Evolutionary conservation across 345 rosid genomes (phyloP), one percentile per base, ranked within the genome.

Genomic region (Eucalyptus cladocalyx): DNA sequence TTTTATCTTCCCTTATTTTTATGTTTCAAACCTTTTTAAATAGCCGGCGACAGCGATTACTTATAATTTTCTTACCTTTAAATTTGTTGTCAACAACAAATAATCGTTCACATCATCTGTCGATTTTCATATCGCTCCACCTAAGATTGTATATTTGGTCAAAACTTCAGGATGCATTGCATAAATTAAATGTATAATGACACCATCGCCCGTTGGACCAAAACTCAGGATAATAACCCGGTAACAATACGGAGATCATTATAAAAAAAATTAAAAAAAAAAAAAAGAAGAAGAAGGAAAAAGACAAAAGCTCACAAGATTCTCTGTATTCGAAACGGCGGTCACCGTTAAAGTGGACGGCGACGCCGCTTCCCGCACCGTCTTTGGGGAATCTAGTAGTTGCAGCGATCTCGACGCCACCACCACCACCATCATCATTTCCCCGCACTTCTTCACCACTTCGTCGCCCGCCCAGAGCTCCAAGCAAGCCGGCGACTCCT

Each of bases 1-100:
- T 60, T 58, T 60, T 28, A 60, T 60, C 4, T 26, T 11, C 0
- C 7, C 1, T 28, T 60, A 28, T 26, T 1, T 28, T 60, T 28
- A 60, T 28, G 1, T 13, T 60, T 60, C 4, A 3, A 28, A 26
- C 16, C 32, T 8, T 60, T 60, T 28, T 28, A 11, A 60, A 60
- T 60, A 7, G 3, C 17, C 0, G 3, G 8, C 0, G 3, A 4
- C 0, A 11, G 0, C 0, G 0, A 11, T 60, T 60, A 28, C 16
- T 0, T 11, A 0, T n/a, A n/a, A n/a, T n/a, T 4, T 28, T 26
- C 2, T 0, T 60, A 0, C 4, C 8, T 12, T 1, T 28, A 28
- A 28, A 60, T 26, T 26, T 60, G 3, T 2, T 12, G 16, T 60
- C 8, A 60, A 53, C 4, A 7, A 19, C 1, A 53, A 19, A 53